These are phyloP conservation scores for Letharia lupina DNA, from an alignment of 495 filamentous ascomycete genomes.

Conservation along the genomic window DNA sequence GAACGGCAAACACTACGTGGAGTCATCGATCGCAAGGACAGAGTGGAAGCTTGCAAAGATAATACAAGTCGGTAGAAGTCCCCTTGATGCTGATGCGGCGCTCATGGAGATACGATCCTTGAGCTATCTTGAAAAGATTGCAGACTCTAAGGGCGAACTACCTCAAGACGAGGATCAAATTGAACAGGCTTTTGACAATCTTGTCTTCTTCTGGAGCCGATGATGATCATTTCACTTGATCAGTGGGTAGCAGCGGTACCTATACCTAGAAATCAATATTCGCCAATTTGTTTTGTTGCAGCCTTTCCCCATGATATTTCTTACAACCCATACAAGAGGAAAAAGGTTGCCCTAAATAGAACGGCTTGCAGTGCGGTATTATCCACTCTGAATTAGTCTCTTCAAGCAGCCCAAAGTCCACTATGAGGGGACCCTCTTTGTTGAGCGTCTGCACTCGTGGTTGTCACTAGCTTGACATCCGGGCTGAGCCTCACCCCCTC, in stretches of 20 bases:
- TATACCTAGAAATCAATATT: not conserved
- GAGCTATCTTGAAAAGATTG: not conserved
- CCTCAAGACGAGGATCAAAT: not conserved
- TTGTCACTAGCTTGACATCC: not conserved
- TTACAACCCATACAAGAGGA: not conserved
- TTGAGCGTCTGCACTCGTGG: no score
- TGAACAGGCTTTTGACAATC: slow-evolving; percentile 1
- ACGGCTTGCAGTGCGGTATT: not conserved
- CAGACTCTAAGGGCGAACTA: not conserved
- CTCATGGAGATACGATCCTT: not conserved
- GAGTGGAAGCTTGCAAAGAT: slow-evolving; percentile 7
- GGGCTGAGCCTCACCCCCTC: not conserved
- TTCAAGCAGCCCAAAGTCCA: no score
- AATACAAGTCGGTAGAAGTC: not conserved
- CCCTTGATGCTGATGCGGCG: not conserved
- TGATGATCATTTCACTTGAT: no score
- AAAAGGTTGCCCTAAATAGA: not conserved
- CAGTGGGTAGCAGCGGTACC: no score
- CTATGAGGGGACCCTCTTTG: no score
- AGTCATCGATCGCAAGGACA: not conserved
- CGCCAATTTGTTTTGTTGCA: not conserved
- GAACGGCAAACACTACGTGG: not conserved
- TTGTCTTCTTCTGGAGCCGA: slow-evolving; percentile 4
- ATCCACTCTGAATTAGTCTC: no score
- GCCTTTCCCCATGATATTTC: not conserved